Conservation (phyloP, 371 early-diverging fungal species). For the Funneliformis caledonium region DNA sequence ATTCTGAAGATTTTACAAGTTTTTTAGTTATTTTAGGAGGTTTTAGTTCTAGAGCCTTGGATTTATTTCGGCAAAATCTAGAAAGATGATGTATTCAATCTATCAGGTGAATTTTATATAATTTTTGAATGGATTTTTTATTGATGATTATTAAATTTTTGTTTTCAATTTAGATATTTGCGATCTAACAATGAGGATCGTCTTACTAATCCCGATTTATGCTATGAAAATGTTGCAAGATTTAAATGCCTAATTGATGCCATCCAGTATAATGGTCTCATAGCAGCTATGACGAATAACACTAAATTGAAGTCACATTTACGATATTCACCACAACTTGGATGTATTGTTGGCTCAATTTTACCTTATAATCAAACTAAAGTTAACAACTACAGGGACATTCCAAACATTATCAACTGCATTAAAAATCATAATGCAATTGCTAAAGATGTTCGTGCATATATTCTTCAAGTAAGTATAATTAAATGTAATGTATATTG, state of each 20-base stretch:
- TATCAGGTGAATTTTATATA: background rate
- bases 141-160: background rate
- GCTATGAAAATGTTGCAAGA: slow-evolving; percentile 14
- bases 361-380: slow-evolving; percentile 1
- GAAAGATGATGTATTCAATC: background rate
- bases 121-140: background rate
- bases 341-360: background rate
- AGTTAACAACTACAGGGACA: background rate
- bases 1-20: background rate
- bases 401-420: background rate
- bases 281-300: background rate
- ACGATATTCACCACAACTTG: background rate
- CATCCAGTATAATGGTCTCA: background rate
- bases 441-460: slow-evolving; percentile 14
- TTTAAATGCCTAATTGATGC: slow-evolving; percentile 3
- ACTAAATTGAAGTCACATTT: background rate
- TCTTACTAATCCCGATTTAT: background rate
- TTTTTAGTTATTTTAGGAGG: slow-evolving; percentile 12
- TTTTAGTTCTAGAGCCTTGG: background rate
- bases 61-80: background rate
- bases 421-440: background rate
- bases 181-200: background rate
- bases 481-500: background rate
- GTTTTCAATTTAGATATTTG: background rate
- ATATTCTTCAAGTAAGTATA: background rate